These are phyloP conservation scores for Termitomyces sp. DNA, from an alignment of 1,284 basidiomycete genomes.

Conservation along the genomic window DNA sequence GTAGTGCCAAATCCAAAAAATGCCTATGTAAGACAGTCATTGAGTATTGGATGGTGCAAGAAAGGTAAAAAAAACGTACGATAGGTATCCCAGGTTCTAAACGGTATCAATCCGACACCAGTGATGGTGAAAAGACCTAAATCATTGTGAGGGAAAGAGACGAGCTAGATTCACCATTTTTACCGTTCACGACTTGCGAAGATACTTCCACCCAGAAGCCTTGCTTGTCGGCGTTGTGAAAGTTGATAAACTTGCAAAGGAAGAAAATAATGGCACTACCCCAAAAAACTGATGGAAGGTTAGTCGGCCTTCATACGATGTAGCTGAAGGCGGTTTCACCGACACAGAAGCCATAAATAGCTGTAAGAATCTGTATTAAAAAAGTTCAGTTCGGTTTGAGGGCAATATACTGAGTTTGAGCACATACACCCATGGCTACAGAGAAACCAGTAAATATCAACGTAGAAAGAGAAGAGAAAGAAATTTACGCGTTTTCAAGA, in stretches of 20 bases:
- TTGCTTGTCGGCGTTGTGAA: conserved; percentile 60
- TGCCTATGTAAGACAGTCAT: conserved; percentile 38
- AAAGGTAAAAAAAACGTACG: conserved; percentile 39
- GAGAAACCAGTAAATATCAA: not conserved
- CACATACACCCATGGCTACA: conserved; percentile 54
- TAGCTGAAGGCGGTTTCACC: conserved; percentile 37
- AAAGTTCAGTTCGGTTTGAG: conserved; percentile 1
- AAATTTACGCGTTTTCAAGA: conserved; percentile 72
- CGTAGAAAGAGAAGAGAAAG: not conserved
- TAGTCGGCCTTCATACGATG: not conserved
- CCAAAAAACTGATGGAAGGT: conserved; percentile 55
- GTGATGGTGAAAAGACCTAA: conserved; percentile 76
- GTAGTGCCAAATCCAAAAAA: conserved; percentile 71
- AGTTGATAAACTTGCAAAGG: conserved; percentile 62
- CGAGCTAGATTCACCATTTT: not conserved
- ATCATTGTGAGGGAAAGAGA: not conserved
- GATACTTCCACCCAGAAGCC: conserved; percentile 76
- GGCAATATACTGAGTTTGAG: not conserved
- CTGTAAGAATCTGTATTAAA: conserved; percentile 53
- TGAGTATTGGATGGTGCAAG: not conserved
- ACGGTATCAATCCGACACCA: conserved; percentile 71
- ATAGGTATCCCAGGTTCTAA: conserved; percentile 73
- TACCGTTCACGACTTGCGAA: conserved; percentile 74
- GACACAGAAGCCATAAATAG: conserved; percentile 76
- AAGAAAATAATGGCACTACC: conserved; percentile 78